Base-by-base conservation (phyloP, 495 filamentous ascomycete genomes). In the Darksidea phi region DNA sequence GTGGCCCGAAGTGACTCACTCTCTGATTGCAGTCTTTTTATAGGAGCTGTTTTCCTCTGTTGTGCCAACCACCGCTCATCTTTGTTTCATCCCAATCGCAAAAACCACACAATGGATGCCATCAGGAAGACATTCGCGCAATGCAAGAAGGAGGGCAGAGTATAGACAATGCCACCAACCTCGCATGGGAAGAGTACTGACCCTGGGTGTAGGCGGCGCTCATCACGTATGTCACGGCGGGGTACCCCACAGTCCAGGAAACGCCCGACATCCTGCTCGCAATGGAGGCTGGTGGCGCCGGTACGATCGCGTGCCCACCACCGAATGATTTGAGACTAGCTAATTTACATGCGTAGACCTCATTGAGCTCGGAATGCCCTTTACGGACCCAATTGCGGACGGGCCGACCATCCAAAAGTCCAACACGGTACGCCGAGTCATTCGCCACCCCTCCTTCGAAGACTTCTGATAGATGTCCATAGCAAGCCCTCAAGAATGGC, bases 371-470 rank as follows among this genome's bases (percentile, higher is more conserved):
- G 90, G 91, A 45, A 79, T 96, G 41, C 95, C 95, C 45, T 99
- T 99, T 81, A 97, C 95, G 51, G 94, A 99, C 70, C 94, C 94
- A 20, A 97, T 96, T 76, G 92, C 91, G 55, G 92, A 97, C 74
- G 92, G 92, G 10, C 91, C 92, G 10, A 95, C 90, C 2, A 96
- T 97, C 66, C 92, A 97, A 75, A 93, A 85, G 59, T 62, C 67
- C 12, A 72, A 70, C 46, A 70, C 67, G 25, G 66, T 69, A 69
- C 26, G 66, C 56, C 54, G 61, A 62, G 52, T 66, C 48, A 50
- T 43, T 66, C 52, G 66, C 64, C 23, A 68, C 72, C 60, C 64
- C 62, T 17, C 64, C 66, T 48, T 21, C 20, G 26, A 54, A 32
- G 34, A 59, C 7, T 23, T 25, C 54, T 66, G 25, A 62, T 57